phyloP scores from a whole-genome alignment of 148 eudicot species.

The Dianthus caryophyllus region DNA sequence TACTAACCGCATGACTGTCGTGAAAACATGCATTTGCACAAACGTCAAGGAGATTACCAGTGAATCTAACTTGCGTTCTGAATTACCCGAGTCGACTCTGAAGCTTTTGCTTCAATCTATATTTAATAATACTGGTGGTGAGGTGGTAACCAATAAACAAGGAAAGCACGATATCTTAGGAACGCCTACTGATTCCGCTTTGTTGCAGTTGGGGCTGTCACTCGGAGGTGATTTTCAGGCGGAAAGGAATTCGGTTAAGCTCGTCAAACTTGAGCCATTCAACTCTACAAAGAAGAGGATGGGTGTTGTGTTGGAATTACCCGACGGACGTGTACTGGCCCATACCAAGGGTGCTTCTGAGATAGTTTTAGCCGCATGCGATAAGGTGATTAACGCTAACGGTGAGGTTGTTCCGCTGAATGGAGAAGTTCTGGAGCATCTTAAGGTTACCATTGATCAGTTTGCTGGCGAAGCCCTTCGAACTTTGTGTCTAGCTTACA shows the following conservation, averaged over 20 bases:
- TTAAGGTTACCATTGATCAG: conserved; percentile 57
- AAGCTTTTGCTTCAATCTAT: conserved; percentile 66
- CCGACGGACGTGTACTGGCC: conserved; percentile 71
- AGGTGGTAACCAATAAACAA: conserved; percentile 59
- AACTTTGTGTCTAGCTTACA: conserved; percentile 81
- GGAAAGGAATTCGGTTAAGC: conserved; percentile 52
- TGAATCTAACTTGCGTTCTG: conserved; percentile 38
- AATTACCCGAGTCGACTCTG: conserved; percentile 48
- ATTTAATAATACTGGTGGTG: conserved; percentile 86
- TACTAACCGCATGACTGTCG: conserved; percentile 90
- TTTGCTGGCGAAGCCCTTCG: conserved; percentile 90
- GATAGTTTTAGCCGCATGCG: conserved; percentile 80
- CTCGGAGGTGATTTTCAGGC: conserved; percentile 78
- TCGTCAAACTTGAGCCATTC: conserved; percentile 82
- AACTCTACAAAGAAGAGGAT: conserved; percentile 86
- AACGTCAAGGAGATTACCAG: conserved; percentile 46
- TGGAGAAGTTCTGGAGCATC: conserved; percentile 41
- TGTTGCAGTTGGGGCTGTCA: conserved; percentile 70
- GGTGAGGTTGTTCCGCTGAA: conserved; percentile 71
- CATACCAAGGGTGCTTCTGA: conserved; percentile 94
- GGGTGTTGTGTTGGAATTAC: conserved; percentile 78
- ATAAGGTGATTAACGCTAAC: conserved; percentile 57
- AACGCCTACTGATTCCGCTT: conserved; percentile 87
- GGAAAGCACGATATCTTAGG: conserved; percentile 78
- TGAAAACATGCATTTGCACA: conserved; percentile 77